Percentiles rank a stretch among this genome's conserved stretches.
phyloP scores from a whole-genome alignment of 306 rosid species.

The Elaeagnus macrophylla region DNA sequence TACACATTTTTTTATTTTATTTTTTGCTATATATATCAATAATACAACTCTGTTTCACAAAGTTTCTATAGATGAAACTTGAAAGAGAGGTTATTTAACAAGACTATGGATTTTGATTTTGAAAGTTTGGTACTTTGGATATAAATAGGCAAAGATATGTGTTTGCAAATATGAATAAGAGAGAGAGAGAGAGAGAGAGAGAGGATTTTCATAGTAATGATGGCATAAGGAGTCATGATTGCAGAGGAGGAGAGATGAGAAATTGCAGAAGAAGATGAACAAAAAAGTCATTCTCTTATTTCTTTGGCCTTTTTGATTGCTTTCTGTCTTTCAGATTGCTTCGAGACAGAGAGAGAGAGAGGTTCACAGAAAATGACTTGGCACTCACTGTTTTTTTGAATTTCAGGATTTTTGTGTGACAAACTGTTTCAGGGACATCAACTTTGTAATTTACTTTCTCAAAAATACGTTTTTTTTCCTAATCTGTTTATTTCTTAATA shows the following conservation, averaged over 20 bases:
- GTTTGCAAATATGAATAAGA: constrained; percentile 11
- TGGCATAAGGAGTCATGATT: constrained; percentile 63
- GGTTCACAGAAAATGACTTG: constrained; percentile 23
- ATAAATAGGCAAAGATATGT: constrained; percentile 25
- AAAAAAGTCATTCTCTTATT: constrained; percentile 4
- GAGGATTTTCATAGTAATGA: constrained; percentile 54
- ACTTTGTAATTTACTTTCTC: constrained; percentile 12
- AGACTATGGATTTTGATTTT: constrained; percentile 10
- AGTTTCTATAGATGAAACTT: background rate
- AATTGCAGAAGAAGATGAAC: constrained; percentile 34
- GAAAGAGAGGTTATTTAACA: constrained; percentile 1
- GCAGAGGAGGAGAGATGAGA: constrained; percentile 47
- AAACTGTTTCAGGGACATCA: too few relatives aligned
- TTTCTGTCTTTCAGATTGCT: constrained; percentile 8
- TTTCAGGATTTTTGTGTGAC: constrained; percentile 28
- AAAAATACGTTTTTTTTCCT: background rate
- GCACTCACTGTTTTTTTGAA: constrained; percentile 17
- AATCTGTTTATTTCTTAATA: background rate
- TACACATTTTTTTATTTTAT: constrained; percentile 28
- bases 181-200: constrained; percentile 30
- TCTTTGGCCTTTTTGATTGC: constrained; percentile 19
- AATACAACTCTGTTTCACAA: background rate
- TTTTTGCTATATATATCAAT: background rate
- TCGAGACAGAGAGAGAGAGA: constrained; percentile 3
- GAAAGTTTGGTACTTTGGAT: constrained; percentile 22